Base-by-base conservation (phyloP, 2,329 filamentous ascomycete genomes). In the Fonsecaea erecta region DNA sequence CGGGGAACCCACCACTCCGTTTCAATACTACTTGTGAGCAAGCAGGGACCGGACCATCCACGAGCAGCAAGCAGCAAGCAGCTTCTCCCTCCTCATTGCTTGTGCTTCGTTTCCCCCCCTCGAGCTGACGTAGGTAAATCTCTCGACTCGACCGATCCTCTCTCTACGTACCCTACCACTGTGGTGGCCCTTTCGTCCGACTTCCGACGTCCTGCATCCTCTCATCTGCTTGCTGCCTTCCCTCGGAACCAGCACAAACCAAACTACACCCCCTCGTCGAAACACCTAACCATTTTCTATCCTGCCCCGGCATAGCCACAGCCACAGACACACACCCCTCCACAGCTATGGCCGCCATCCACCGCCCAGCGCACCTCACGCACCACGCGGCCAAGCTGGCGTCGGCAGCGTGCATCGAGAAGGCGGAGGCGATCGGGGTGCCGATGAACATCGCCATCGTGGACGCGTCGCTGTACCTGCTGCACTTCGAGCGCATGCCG, bases 401-500 rank as follows among this genome's bases (percentile, higher is more conserved):
- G 52, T 71, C 70, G 60, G 65, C 68, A 1, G 66, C 66, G 16
- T 68, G 64, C 7, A 32, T 68, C 52, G 57, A 65, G 40, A 73
- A 73, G 57, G 57, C 71, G 55, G 32, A 63, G 30, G 60, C 65
- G 12, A 71, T 73, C 26, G 60, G 66, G 30, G 64, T 73, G 6
- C 70, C 70, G 26, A 73, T 73, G 70, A 73, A 73, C 68, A 71
- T 73, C 54, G 69, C 71, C 58, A 71, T 73, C 35, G 70, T 73
- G 52, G 71, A 73, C 53, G 64, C 68, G 32, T 69, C 69, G 8
- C 62, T 70, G 11, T 78, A 60, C 77, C 78, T 63, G 75, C 80
- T 34, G 72, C 78, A 52, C 77, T 78, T 55, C 76, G 77, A 82
- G 82, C 18, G 74, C 74, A 61, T 79, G 80, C 70, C 85, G 84